Evolutionary conservation across 768 basidiomycete species (phyloP).

Genomic region (Kwoniella dejecticola): DNA sequence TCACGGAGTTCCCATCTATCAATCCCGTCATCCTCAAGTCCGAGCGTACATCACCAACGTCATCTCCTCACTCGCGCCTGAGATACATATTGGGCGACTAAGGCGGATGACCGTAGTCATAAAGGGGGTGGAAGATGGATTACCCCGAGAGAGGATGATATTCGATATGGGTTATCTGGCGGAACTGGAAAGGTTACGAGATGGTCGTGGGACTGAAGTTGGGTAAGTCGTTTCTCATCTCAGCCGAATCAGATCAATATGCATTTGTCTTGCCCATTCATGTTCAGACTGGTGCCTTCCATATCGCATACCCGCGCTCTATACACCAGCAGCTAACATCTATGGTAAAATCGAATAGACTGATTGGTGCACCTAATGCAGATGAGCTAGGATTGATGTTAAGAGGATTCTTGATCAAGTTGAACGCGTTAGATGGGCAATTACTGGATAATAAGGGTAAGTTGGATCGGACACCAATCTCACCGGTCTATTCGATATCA

Average conservation of each 20-base stretch:
- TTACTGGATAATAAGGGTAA: constrained; percentile 42
- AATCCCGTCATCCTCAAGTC: constrained; percentile 84
- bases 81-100: constrained; percentile 65
- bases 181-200: constrained; percentile 27
- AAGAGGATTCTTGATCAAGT: constrained; percentile 48
- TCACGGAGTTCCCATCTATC: constrained; percentile 86
- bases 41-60: constrained; percentile 89
- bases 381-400: constrained; percentile 48
- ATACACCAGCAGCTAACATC: too few species aligned
- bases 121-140: constrained; percentile 70
- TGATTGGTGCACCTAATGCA: constrained; percentile 40
- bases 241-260: too few species aligned
- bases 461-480: too few species aligned
- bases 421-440: constrained; percentile 48
- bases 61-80: constrained; percentile 76
- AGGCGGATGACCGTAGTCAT: constrained; percentile 76
- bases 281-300: neutral
- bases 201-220: constrained; percentile 24
- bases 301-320: neutral
- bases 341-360: too few species aligned
- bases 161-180: constrained; percentile 80
- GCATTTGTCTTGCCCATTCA: too few species aligned
- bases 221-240: constrained; percentile 27
- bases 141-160: constrained; percentile 84
- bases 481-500: too few species aligned